phyloP scores from a whole-genome alignment of 2,329 filamentous ascomycete species.

The Talaromyces albobiverticillius region DNA sequence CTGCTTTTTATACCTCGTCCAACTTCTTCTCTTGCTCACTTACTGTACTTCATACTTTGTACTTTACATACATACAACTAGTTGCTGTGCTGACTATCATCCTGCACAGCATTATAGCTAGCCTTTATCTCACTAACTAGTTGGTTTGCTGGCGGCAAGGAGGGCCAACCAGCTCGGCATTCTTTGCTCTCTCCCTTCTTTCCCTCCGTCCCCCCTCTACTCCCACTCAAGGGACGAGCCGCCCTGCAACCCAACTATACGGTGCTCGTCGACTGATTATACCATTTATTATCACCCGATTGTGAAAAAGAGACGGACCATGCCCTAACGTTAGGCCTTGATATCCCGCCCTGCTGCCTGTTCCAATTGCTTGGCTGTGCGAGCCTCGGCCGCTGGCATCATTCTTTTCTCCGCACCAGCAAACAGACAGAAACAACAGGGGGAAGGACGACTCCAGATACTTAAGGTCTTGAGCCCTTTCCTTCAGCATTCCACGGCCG shows the following conservation, averaged over 20 bases:
- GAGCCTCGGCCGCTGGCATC: constrained; percentile 4
- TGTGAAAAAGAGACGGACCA: not conserved
- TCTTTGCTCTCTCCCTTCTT: constrained; percentile 6
- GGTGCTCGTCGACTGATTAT: too few species aligned
- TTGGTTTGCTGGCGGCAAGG: constrained; percentile 6
- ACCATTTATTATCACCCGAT: not conserved
- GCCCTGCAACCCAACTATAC: too few species aligned
- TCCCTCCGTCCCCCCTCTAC: not conserved
- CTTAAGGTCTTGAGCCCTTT: constrained; percentile 21
- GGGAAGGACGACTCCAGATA: constrained; percentile 17
- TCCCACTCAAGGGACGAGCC: constrained; percentile 3
- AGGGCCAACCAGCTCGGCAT: not conserved
- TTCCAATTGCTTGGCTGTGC: constrained; percentile 24
- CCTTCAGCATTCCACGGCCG: constrained; percentile 29
- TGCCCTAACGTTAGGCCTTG: constrained; percentile 12
- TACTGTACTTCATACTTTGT: too few species aligned
- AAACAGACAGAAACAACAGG: not conserved
- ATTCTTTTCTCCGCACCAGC: constrained; percentile 17
- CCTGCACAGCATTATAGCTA: too few species aligned
- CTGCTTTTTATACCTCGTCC: too few species aligned
- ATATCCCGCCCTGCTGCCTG: constrained; percentile 17
- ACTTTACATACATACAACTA: too few species aligned
- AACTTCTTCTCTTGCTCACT: not conserved
- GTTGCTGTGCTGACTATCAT: too few species aligned
- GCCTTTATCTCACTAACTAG: too few species aligned